phyloP scores from a whole-genome alignment of 2,329 filamentous ascomycete genomes.

The Fusarium odoratissimum region DNA sequence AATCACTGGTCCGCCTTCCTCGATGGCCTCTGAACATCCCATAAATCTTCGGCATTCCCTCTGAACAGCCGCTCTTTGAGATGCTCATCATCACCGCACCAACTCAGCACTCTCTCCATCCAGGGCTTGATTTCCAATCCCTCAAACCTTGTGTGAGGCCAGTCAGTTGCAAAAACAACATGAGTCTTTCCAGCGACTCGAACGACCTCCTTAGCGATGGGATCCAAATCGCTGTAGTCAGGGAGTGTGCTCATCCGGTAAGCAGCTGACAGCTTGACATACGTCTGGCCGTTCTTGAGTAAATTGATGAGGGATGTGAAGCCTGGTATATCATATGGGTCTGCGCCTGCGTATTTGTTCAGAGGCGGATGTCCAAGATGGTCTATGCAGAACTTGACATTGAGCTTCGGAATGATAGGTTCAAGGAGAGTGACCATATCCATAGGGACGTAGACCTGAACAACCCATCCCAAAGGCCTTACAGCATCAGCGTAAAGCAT shows the following conservation, averaged over 20 bases:
- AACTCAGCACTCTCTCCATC: conserved; percentile 63
- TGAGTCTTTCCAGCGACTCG: conserved; percentile 53
- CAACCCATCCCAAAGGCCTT: conserved; percentile 63
- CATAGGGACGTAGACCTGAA: conserved; percentile 69
- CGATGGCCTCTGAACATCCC: conserved; percentile 38
- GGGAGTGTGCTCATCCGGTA: conserved; percentile 64
- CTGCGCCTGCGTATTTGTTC: conserved; percentile 31
- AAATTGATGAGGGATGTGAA: conserved; percentile 57
- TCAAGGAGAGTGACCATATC: conserved; percentile 61
- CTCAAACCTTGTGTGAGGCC: conserved; percentile 73
- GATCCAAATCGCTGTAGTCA: conserved; percentile 58
- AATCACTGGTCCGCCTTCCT: neutral
- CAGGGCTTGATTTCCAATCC: conserved; percentile 61
- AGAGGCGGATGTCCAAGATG: conserved; percentile 67
- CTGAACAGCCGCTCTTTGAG: conserved; percentile 64
- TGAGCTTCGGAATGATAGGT: conserved; percentile 59
- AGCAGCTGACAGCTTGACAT: conserved; percentile 68
- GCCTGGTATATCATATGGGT: conserved; percentile 41
- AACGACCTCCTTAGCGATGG: conserved; percentile 62
- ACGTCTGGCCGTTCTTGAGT: conserved; percentile 61
- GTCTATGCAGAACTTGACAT: conserved; percentile 67
- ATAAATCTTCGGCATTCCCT: conserved; percentile 65
- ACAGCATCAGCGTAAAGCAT: conserved; percentile 62
- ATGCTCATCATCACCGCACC: conserved; percentile 59
- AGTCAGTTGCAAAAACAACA: conserved; percentile 70